These are phyloP conservation scores for Termitomyces sp. DNA, from an alignment of 768 basidiomycete species.

Conservation along the genomic window DNA sequence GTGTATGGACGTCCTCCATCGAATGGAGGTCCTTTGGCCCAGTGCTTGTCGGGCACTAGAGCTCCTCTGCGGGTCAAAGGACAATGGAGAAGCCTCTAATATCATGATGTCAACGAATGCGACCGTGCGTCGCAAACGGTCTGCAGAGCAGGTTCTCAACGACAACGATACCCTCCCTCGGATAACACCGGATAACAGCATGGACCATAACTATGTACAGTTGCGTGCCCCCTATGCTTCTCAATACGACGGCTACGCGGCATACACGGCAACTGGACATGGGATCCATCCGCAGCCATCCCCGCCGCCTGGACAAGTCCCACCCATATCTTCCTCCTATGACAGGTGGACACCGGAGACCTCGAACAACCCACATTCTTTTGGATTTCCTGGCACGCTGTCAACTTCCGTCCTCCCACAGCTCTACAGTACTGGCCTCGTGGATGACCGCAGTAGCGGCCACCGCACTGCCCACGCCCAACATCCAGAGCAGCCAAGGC, in stretches of 20 bases:
- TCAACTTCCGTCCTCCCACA: slow-evolving; percentile 76
- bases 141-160: slow-evolving; percentile 49
- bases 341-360: slow-evolving; percentile 43
- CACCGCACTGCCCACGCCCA: not conserved
- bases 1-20: slow-evolving; percentile 63
- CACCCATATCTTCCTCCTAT: slow-evolving; percentile 21
- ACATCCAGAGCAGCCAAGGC: slow-evolving; percentile 13
- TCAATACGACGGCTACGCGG: slow-evolving; percentile 7
- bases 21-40: slow-evolving; percentile 73
- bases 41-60: slow-evolving; percentile 71
- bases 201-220: slow-evolving; percentile 13
- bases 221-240: slow-evolving; percentile 16
- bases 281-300: slow-evolving; percentile 5
- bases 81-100: slow-evolving; percentile 24
- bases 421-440: slow-evolving; percentile 69
- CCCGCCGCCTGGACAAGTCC: not conserved
- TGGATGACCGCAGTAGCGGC: slow-evolving; percentile 38
- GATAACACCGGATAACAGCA: not conserved
- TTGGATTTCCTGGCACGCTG: slow-evolving; percentile 41
- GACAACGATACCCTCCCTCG: slow-evolving; percentile 17
- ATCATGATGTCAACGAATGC: slow-evolving; percentile 18
- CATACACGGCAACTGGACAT: slow-evolving; percentile 9
- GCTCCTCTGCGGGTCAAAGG: slow-evolving; percentile 64
- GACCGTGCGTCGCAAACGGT: slow-evolving; percentile 51
- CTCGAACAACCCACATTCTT: slow-evolving; percentile 18